Base-by-base conservation (phyloP, 208 protist genomes). In the Leptomonas seymouri region DNA sequence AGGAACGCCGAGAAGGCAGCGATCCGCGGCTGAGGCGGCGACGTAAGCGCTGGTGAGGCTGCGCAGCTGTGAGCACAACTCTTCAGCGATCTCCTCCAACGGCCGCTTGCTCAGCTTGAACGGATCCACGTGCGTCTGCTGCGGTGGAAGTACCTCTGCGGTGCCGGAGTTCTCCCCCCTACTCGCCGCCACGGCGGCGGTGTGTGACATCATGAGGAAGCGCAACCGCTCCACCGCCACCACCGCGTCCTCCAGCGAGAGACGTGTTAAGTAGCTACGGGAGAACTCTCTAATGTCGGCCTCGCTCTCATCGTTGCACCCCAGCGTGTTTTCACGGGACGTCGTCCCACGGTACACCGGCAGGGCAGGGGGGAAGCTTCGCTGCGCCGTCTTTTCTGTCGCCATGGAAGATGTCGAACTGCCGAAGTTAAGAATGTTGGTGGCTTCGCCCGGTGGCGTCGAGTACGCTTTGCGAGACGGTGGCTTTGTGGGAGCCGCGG, bases 61-160 rank as follows among this genome's bases (percentile, higher is more conserved):
- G 23, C 66, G 58, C 23, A 78, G 66, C 54, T 76, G 76, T 27
- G 49, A 73, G 65, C 67, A 72, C 21, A 86, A 63, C 45, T 86
- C 81, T 46, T 86, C 81, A 21, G 81, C 81, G 18, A 86, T 74
- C 15, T 76, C 70, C 50, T 82, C 72, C 31, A 86, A 56, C 8
- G 81, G 81, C 0, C 81, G 62, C 48, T 59, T 74, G 61, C 81
- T 82, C 23, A 82, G 67, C 58, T 69, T 69, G 36, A 82, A 76
- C 1, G 75, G 81, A 61, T 86, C 69, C n/a, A 81, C 76, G 34
- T 66, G 61, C 23, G 49, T 58, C 34, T 62, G 46, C 18, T 53
- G 54, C 34, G 55, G 54, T 6, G 68, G 31, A 18, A 51, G 49
- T 23, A 59, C 42, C 3, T 53, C 41, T 0, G 46, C 46, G 20